A percentile compares a stretch with the other conserved stretches of the same genome.
Conservation (phyloP, 2,329 filamentous ascomycete species). For the Paecilomyces niveus region DNA sequence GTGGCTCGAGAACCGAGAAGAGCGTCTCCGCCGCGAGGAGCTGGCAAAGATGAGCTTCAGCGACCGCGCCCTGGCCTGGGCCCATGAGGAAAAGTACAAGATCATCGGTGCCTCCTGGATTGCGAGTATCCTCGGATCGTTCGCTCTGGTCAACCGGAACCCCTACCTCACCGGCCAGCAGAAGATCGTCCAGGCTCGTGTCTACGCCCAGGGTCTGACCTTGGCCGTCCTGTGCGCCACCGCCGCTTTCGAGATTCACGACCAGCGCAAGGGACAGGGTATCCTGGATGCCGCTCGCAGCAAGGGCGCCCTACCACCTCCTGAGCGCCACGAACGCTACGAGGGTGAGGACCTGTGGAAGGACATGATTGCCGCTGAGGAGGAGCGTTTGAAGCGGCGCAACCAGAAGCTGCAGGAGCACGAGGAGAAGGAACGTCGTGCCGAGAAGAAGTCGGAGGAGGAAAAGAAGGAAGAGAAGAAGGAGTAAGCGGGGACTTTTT, state of each 20-base stretch:
- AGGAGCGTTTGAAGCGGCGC: constrained; percentile 37
- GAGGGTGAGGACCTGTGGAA: constrained; percentile 89
- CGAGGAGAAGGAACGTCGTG: constrained; percentile 16
- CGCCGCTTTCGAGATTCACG: constrained; percentile 73
- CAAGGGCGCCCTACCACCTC: constrained; percentile 75
- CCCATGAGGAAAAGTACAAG: constrained; percentile 72
- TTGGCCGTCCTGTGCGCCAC: constrained; percentile 75
- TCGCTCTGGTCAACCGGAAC: constrained; percentile 70
- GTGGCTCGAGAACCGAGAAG: constrained; percentile 58
- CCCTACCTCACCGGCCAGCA: constrained; percentile 67
- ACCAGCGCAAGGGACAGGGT: constrained; percentile 63
- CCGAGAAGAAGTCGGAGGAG: constrained; percentile 10
- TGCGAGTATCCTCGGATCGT: constrained; percentile 67
- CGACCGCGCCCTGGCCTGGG: constrained; percentile 64
- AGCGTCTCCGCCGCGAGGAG: constrained; percentile 49
- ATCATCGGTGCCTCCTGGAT: constrained; percentile 80
- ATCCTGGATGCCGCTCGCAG: constrained; percentile 41
- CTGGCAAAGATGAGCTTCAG: constrained; percentile 49
- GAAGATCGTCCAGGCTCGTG: constrained; percentile 89
- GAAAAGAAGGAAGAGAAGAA: constrained; percentile 2
- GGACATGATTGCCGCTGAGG: constrained; percentile 45
- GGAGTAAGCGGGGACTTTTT: neutral
- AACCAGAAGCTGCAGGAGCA: constrained; percentile 29
- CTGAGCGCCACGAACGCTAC: constrained; percentile 74
- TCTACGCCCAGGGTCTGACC: constrained; percentile 87